Evolutionary conservation across 2,329 filamentous ascomycete genomes (phyloP), one percentile per base, ranked within the genome.

Genomic region (Alternaria brassicae): DNA sequence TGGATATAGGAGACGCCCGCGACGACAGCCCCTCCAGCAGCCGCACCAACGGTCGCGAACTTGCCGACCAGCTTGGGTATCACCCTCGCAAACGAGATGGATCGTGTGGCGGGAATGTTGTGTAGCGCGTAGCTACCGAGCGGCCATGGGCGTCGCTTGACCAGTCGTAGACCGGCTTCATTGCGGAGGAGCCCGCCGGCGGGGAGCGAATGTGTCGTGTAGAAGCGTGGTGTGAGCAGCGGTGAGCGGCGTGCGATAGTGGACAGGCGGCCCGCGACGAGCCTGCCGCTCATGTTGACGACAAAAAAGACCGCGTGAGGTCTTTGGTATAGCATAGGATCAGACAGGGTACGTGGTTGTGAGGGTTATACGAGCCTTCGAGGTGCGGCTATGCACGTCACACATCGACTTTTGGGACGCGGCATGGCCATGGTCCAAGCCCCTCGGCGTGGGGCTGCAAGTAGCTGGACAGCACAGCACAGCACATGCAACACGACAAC

Each of bases 31-130:
- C 92, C 93, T 40, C 94, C 95, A 72, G 97, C 93, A 81, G 97
- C 90, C 58, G 95, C 95, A 19, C 95, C 95, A 54, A 97, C 83
- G 56, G 93, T 88, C 34, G 89, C 85, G 69, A 99, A 90, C 81
- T 97, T 99, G 73, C 95, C 80, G n/a, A 95, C 88, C 50, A 99
- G 84, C 76, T 92, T 94, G 2, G 96, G 96, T 30, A 99, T 81
- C 12, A 84, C 82, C 42, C 88, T 81, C n/a, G 83, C 83, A 72
- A 90, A 90, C n/a, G 87, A 89, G 48, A 89, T 86, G 53, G 84
- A 84, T 52, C 88, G 83, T 40, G 88, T 84, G 15, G 85, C 85
- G 52, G 86, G 85, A 21, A 89, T 80, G 82, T 97, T 96, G 79
- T 97, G 93, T 68, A 97, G 92, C 21, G 89, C 86, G 72, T 92